Base-by-base conservation (phyloP, 805 yeast species). In the Saccharomycopsis fodiens region DNA sequence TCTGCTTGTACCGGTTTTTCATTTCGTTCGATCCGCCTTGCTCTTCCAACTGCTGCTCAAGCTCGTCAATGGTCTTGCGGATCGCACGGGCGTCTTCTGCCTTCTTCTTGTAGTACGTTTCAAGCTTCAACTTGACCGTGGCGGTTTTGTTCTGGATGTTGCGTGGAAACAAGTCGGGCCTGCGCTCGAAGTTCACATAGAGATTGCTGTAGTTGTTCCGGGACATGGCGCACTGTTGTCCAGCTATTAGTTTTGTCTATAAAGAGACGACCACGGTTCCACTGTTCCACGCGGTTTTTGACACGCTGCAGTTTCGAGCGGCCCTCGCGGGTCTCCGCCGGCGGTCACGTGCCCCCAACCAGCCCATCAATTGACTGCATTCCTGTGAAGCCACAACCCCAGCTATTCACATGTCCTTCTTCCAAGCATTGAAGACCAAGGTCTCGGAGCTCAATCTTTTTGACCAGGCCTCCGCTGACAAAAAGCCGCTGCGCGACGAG, bases 71-170 rank as follows among this genome's bases (percentile, higher is more conserved):
- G 63, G 97, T 79, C 63, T 89, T 96, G 61, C 91, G 93, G 54
- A 97, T 73, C 62, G 93, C 98, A 49, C 93, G 87, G 0, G 98
- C 97, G 61, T 88, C 94, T 44, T 78, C 76, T 20, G 89, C 94
- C 15, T 89, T 79, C 61, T 85, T 78, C 53, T 86, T 86, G 64
- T 87, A 88, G 59, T 77, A 85, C 57, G 85, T 86, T 59, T 88
- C 96, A 41, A 88, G 67, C 52, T 81, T 80, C 51, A 88, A 69
- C 61, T 87, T 87, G 39, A 85, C 79, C 1, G 91, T 85, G 0
- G 94, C 79, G 0, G 96, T 87, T 55, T 78, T 79, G 56, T 88
- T 96, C 57, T 83, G 94, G 0, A 93, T 73, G 5, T 72, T 58
- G 54, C 82, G 78, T n/a, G 84, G 73, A 56, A 87, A 72, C 56